Evolutionary conservation across 2,329 filamentous ascomycete genomes (phyloP), one percentile per base, ranked within the genome.

Genomic region (Hypoxylon sp.): DNA sequence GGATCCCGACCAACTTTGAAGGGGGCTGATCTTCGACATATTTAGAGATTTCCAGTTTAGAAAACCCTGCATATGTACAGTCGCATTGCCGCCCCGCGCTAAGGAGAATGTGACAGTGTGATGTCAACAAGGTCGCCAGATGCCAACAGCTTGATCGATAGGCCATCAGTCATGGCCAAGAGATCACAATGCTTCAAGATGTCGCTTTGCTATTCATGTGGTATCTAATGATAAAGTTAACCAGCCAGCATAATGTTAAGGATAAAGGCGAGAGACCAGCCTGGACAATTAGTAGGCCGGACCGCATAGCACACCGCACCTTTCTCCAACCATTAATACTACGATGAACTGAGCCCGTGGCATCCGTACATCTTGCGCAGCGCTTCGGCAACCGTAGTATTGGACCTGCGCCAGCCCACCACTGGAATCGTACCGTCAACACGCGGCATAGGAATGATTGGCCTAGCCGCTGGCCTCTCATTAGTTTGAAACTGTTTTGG

Each of bases 71-170:
- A 61, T 53, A 54, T 19, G 15, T 59, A 58, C 13, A 47, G 68
- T 70, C 32, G 47, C 62, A 70, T 70, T 57, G 58, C 54, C 47
- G 35, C 67, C 61, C 65, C 68, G 65, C 65, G 61, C 65, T 65
- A 51, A 44, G 44, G 17, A 60, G 37, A 54, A 70, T 70, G 68
- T 46, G 51, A 68, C 68, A 10, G 52, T 65, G 57, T 70, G 68
- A 70, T 70, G 68, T 70, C 65, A 70, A 65, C 58, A 31, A 65
- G 62, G 39, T 61, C 47, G 57, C 37, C 32, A 62, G 59, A 59
- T 39, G 61, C 64, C 39, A 63, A 19, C 52, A 53, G 2, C 44
- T 47, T 48, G 56, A 62, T 64, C 15, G 39, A 60, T 54, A 61
- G 35, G 37, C 31, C 48, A 15, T 27, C 48, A 21, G 21, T 32